These are phyloP conservation scores for Tardiomyces digboiensis DNA, from an alignment of 1,139 yeast genomes.

Conservation along the genomic window DNA sequence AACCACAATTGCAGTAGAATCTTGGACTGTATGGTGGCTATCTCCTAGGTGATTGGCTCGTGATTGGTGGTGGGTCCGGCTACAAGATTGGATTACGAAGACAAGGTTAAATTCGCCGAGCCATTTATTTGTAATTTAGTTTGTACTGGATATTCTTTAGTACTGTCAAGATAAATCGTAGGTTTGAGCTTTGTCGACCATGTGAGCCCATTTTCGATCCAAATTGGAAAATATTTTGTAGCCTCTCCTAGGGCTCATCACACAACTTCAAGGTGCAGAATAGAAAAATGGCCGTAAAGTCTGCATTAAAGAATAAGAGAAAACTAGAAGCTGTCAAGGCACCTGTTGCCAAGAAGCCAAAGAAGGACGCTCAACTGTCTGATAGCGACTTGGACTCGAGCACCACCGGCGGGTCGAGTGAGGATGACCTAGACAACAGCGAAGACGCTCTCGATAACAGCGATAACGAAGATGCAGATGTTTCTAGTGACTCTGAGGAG, in stretches of 20 bases:
- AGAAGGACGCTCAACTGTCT: conserved; percentile 2
- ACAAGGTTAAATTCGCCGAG: too few species aligned
- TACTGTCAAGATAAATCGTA: too few species aligned
- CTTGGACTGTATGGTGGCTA: too few species aligned
- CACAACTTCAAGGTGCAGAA: too few species aligned
- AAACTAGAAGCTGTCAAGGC: conserved; percentile 5
- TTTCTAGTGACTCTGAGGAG: conserved; percentile 15
- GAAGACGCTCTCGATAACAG: conserved; percentile 20
- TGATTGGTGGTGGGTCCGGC: too few species aligned
- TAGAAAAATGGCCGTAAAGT: conserved; percentile 1
- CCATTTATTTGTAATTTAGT: too few species aligned
- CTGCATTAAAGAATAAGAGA: not conserved
- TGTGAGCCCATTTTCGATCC: conserved; percentile 1
- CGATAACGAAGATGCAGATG: conserved; percentile 22
- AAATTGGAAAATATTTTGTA: not conserved
- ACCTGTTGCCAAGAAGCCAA: conserved; percentile 7
- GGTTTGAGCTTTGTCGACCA: too few species aligned
- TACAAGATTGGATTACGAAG: too few species aligned
- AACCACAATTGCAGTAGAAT: too few species aligned
- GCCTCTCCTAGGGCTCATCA: not conserved
- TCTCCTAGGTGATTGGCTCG: too few species aligned
- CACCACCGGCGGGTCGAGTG: conserved; percentile 7
- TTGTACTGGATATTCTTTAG: too few species aligned
- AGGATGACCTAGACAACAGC: conserved; percentile 19
- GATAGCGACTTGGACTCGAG: not conserved